Conservation (phyloP, 495 filamentous ascomycete species). For the Penicillium dipodomyicola region DNA sequence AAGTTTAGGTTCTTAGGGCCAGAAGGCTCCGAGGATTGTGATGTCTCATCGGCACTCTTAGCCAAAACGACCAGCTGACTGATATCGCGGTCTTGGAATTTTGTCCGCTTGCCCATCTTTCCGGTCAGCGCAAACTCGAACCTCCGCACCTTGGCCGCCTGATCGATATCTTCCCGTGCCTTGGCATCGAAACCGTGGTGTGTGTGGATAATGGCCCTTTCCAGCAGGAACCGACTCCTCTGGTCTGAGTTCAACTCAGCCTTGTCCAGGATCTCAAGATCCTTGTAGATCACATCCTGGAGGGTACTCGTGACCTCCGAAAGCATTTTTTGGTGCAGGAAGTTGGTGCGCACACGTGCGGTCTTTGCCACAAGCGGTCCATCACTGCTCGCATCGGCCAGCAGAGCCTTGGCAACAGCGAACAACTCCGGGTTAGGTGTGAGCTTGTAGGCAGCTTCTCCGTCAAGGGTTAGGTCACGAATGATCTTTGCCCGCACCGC, state of each 20-base stretch:
- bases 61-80: slow-evolving; percentile 93
- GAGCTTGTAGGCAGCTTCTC: slow-evolving; percentile 79
- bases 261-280: slow-evolving; percentile 43
- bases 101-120: slow-evolving; percentile 84
- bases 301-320: slow-evolving; percentile 69
- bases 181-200: slow-evolving; percentile 78
- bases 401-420: slow-evolving; percentile 62
- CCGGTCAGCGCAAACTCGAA: slow-evolving; percentile 87
- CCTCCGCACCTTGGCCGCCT: slow-evolving; percentile 59
- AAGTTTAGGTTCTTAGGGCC: slow-evolving; percentile 67
- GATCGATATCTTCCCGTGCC: slow-evolving; percentile 66
- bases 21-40: slow-evolving; percentile 23
- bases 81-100: slow-evolving; percentile 83
- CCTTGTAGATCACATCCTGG: slow-evolving; percentile 56
- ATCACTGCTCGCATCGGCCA: slow-evolving; percentile 32
- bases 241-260: slow-evolving; percentile 43
- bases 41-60: slow-evolving; percentile 53
- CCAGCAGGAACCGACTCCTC: slow-evolving; percentile 66
- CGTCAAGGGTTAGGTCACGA: slow-evolving; percentile 70
- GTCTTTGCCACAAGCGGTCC: slow-evolving; percentile 41
- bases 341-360: slow-evolving; percentile 65
- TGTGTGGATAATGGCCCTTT: slow-evolving; percentile 79
- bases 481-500: slow-evolving; percentile 55
- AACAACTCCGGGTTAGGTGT: slow-evolving; percentile 82
- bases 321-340: slow-evolving; percentile 85